These are phyloP conservation scores for Immersiporthe knoxdaviesiana DNA, from an alignment of 2,329 filamentous ascomycete species.

Conservation along the genomic window DNA sequence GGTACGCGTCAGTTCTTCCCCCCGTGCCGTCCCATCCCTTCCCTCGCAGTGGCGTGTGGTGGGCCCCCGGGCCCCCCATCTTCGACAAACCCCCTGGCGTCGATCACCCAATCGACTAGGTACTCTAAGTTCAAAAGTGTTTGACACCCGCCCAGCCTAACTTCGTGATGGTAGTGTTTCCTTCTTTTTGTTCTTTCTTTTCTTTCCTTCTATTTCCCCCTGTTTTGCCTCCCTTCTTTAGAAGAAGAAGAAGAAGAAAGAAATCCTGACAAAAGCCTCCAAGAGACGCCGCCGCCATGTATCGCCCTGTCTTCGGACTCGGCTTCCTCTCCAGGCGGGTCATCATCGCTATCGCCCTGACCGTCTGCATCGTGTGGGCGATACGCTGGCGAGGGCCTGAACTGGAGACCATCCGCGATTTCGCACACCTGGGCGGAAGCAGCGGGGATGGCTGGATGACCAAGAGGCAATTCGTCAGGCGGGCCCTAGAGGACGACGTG, in stretches of 20 bases:
- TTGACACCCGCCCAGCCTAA: not conserved
- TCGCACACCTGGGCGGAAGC: not conserved
- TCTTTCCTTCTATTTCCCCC: not conserved
- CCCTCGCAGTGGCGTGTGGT: not conserved
- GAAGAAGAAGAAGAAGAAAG: not conserved
- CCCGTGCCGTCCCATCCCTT: conserved; percentile 1
- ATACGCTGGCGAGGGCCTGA: conserved; percentile 6
- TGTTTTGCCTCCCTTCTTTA: not conserved
- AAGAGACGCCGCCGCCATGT: conserved; percentile 8
- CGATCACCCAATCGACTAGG: not conserved
- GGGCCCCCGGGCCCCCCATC: not conserved
- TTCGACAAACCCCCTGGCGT: not conserved
- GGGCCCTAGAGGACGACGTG: conserved; percentile 20
- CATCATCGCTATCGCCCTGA: conserved; percentile 1
- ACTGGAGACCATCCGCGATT: conserved; percentile 6
- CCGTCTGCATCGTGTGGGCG: not conserved
- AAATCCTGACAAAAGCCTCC: not conserved
- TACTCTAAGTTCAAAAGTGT: not conserved
- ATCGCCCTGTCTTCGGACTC: conserved; percentile 5
- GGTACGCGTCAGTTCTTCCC: not conserved
- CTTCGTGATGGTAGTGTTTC: not conserved
- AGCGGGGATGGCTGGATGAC: conserved; percentile 8
- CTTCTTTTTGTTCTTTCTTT: not conserved
- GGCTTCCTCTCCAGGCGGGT: conserved; percentile 7
- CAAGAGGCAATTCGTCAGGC: conserved; percentile 22